Percentiles rank a stretch among this genome's conserved stretches.
Evolutionary conservation across 176 grass and related monocot genomes (phyloP).

Genomic region (Cenchrus purpureus): DNA sequence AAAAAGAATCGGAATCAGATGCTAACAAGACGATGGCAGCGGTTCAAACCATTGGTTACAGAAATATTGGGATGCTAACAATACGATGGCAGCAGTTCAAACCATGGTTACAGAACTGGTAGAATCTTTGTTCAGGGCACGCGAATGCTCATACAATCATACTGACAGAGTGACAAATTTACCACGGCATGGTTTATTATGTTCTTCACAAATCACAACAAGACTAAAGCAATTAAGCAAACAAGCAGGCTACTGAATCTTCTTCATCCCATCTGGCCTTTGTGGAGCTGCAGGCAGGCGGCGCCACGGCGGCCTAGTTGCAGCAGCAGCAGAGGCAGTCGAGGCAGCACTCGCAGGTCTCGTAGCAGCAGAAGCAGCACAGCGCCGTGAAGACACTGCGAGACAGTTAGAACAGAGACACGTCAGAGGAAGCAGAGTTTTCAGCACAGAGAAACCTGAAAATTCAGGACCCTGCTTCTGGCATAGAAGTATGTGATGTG

Average conservation of each 20-base stretch:
- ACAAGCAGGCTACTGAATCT: conserved; percentile 5
- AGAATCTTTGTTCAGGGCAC: background rate
- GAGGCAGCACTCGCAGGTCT: conserved; percentile 95
- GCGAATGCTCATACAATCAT: background rate
- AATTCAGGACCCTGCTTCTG: background rate
- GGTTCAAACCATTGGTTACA: too few species aligned
- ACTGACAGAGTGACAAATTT: background rate
- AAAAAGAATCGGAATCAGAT: too few species aligned
- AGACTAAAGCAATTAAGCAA: background rate
- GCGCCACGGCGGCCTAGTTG: conserved; percentile 28
- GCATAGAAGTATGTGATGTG: background rate
- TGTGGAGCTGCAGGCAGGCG: background rate
- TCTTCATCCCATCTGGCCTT: background rate
- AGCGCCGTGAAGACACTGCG: conserved; percentile 71
- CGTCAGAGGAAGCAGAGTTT: background rate
- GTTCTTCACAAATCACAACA: background rate
- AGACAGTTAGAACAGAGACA: too few species aligned
- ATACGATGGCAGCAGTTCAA: background rate
- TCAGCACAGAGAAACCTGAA: background rate
- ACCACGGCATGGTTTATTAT: conserved; percentile 27
- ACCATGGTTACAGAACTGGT: background rate
- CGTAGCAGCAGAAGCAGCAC: conserved; percentile 98
- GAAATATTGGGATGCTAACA: background rate
- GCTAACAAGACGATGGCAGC: too few species aligned
- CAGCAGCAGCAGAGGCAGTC: conserved; percentile 93